Base-by-base conservation (phyloP, 306 rosid species). In the Casuarina cunninghamiana region DNA sequence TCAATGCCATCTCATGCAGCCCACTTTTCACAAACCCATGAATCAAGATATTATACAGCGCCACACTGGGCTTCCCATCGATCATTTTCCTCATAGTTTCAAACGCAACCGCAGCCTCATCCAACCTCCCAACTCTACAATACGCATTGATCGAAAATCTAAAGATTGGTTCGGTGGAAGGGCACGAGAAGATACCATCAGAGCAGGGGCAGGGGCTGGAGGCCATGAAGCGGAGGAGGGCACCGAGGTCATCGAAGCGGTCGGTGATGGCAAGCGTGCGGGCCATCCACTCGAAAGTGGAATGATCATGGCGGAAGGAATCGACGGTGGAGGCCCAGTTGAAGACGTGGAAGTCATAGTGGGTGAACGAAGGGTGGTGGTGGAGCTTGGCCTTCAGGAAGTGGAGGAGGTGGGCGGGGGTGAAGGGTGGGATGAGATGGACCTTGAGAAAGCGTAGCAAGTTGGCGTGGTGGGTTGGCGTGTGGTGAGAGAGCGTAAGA, bases 301-400 rank as follows among this genome's bases (percentile, higher is more conserved):
- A 35, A 81, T 91, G 98, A 46, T 85, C 88, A 53, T 94, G 98
- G 84, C 94, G 92, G 82, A 77, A 94, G 46, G 98, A 90, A 79
- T 91, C 97, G 1, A 91, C 17, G 38, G 97, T 42, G 53, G 95
- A 79, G 44, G 93, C 98, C 98, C 98, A 94, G 2, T 70, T 82
- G 89, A 91, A 94, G 88, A 94, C 77, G 73, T 91, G 96, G 75
- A 94, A 94, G 69, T 94, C 98, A 42, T 80, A 83, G 77, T 85
- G 92, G 60, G 91, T 72, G 88, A 94, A 89, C 39, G 83, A 78
- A 26, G 97, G 97, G 83, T 91, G 93, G 86, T 87, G 83, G 63
- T 84, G 97, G 74, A 94, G 97, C 86, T 89, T 91, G 49, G 91
- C 89, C 48, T 86, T 86, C 82, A 94, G 90, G 83, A 94, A 94